phyloP scores from a whole-genome alignment of 2,329 filamentous ascomycete species.

The Xenosphaeropsis pyriputrescens region DNA sequence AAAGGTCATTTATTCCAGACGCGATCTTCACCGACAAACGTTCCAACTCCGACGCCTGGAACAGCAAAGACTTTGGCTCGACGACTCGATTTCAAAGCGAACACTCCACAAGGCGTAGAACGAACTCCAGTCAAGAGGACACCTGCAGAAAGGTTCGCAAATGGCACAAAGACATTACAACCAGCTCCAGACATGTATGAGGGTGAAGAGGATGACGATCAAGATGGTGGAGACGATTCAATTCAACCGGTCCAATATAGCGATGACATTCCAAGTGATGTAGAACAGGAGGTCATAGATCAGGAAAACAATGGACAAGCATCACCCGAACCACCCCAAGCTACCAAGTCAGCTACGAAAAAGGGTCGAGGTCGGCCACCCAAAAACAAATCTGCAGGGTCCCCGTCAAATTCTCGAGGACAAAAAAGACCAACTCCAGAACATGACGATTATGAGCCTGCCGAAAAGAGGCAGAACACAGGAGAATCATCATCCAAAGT shows the following conservation, averaged over 20 bases:
- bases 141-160: too few species aligned
- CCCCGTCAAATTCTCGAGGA: too few species aligned
- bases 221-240: constrained; percentile 20
- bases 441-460: constrained; percentile 12
- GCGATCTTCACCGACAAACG: too few species aligned
- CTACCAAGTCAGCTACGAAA: constrained; percentile 3
- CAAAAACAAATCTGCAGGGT: constrained; percentile 2
- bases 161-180: constrained; percentile 10
- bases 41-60: too few species aligned
- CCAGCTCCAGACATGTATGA: constrained; percentile 8
- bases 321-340: background rate
- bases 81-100: too few species aligned
- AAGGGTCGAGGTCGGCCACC: constrained; percentile 2
- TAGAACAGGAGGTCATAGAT: constrained; percentile 10
- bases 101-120: too few species aligned
- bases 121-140: too few species aligned
- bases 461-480: constrained; percentile 11
- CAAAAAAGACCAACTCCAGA: constrained; percentile 1
- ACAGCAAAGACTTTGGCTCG: too few species aligned
- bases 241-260: constrained; percentile 8
- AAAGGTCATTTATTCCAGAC: too few species aligned
- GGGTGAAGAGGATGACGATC: too few species aligned
- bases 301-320: constrained; percentile 1
- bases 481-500: background rate
- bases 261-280: constrained; percentile 7